Evolutionary conservation across 2,329 filamentous ascomycete genomes (phyloP), one percentile per base, ranked within the genome.

Genomic region (Delphinella strobiligena): DNA sequence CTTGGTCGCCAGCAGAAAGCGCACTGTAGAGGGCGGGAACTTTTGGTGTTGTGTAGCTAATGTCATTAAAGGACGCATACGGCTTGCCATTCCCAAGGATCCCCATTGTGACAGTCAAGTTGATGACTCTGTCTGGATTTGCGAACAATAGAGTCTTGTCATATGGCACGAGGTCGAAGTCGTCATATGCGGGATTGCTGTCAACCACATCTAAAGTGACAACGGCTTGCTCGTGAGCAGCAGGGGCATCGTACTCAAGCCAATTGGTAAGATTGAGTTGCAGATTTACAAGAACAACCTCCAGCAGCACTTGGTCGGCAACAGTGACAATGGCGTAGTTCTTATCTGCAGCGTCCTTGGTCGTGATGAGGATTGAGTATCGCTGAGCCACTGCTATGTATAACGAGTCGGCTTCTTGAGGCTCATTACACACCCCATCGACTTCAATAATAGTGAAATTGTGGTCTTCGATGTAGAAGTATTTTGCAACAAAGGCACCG

Each of bases 1-100:
- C 58, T 43, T 69, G 70, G 5, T 62, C 58, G n/a, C 66, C 63
- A 27, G 74, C 72, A 3, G 74, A 76, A 3, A 93, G 66, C 1
- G 72, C 83, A 1, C 80, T 85, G 66, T 87, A 93, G 0, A 93
- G 67, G 0, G 80, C 78, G 0, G 86, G 87, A 0, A 93, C 84
- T 54, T 84, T 83, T 36, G 82, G 84, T 0, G 62, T 41, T 3
- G 73, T 71, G 56, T 88, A 93, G 19, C 82, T 85, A 46, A 85
- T 74, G 58, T 83, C 78, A 65, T 89, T 88, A 60, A 69, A 68
- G 52, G 66, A 68, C 15, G 66, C 66, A 43, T n/a, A n/a, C n/a
- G n/a, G n/a, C n/a, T n/a, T n/a, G n/a, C 82, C 82, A 43, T 87
- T 71, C 15, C 67, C 68, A 9, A 86, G 68, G 45, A 80, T 78